phyloP scores from a whole-genome alignment of 176 grass and related monocot genomes.

The Aechmea fasciata region DNA sequence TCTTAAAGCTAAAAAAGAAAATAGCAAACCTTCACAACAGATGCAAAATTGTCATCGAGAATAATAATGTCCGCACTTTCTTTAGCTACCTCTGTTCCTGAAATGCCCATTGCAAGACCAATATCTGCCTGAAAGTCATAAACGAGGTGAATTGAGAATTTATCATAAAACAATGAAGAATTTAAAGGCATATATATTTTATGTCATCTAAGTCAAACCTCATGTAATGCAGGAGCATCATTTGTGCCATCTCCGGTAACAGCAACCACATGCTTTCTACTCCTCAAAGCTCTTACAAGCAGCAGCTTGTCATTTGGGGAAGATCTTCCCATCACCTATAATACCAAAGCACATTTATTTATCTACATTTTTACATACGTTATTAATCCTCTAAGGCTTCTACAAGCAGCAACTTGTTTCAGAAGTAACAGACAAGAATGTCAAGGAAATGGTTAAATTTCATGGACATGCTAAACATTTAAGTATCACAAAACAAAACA shows the following conservation, averaged over 20 bases:
- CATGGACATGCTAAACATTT: too few species aligned
- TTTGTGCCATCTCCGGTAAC: constrained; percentile 98
- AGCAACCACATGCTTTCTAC: constrained; percentile 67
- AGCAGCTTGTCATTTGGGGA: constrained; percentile 91
- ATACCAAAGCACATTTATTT: constrained; percentile 8
- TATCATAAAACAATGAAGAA: background rate
- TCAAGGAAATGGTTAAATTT: too few species aligned
- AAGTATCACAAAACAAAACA: too few species aligned
- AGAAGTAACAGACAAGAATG: too few species aligned
- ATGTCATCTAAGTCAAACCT: constrained; percentile 29
- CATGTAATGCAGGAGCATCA: constrained; percentile 86
- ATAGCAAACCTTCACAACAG: constrained; percentile 63
- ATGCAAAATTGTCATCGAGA: constrained; percentile 93
- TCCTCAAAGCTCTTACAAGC: constrained; percentile 71
- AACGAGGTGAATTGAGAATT: constrained; percentile 1
- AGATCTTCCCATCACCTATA: constrained; percentile 91
- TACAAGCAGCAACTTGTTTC: too few species aligned
- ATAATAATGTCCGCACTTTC: constrained; percentile 99
- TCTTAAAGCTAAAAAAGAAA: background rate
- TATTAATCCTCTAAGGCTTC: too few species aligned
- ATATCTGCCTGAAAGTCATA: constrained; percentile 74
- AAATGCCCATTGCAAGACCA: constrained; percentile 95
- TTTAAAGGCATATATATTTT: background rate
- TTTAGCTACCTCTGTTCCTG: constrained; percentile 98
- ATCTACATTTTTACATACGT: background rate